These are phyloP conservation scores for Solanum paucissectum DNA, from an alignment of 257 asterid species.

Conservation along the genomic window DNA sequence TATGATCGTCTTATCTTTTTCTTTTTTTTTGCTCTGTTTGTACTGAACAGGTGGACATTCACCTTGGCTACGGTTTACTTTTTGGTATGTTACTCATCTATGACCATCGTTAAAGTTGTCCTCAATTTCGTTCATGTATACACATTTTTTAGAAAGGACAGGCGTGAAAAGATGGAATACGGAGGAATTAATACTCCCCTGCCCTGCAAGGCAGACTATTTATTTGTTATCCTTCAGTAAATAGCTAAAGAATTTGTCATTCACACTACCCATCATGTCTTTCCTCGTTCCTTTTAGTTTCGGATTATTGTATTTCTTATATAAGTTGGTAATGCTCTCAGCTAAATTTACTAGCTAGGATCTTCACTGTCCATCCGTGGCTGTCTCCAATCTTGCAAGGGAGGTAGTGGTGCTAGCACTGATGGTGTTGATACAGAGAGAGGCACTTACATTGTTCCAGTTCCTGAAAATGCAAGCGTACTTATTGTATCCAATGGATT, in stretches of 20 bases:
- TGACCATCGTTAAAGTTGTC: background rate
- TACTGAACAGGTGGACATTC: slow-evolving; percentile 82
- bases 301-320: background rate
- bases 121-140: background rate
- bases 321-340: slow-evolving; percentile 2
- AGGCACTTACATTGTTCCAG: slow-evolving; percentile 24
- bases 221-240: background rate
- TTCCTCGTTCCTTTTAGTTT: background rate
- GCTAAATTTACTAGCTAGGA: slow-evolving; percentile 41
- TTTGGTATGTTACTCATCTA: slow-evolving; percentile 52
- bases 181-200: background rate
- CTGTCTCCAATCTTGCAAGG: slow-evolving; percentile 17
- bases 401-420: slow-evolving; percentile 12
- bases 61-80: slow-evolving; percentile 64
- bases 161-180: background rate
- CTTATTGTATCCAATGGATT: slow-evolving; percentile 14
- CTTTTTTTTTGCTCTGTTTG: slow-evolving; percentile 5
- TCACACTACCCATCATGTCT: background rate
- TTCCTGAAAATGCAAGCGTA: slow-evolving; percentile 19
- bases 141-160: background rate
- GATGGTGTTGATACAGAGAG: slow-evolving; percentile 28
- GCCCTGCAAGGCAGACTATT: background rate
- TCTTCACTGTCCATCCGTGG: slow-evolving; percentile 52
- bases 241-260: background rate
- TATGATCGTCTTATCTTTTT: background rate